phyloP scores from a whole-genome alignment of 306 rosid genomes.

The Betula pendula region DNA sequence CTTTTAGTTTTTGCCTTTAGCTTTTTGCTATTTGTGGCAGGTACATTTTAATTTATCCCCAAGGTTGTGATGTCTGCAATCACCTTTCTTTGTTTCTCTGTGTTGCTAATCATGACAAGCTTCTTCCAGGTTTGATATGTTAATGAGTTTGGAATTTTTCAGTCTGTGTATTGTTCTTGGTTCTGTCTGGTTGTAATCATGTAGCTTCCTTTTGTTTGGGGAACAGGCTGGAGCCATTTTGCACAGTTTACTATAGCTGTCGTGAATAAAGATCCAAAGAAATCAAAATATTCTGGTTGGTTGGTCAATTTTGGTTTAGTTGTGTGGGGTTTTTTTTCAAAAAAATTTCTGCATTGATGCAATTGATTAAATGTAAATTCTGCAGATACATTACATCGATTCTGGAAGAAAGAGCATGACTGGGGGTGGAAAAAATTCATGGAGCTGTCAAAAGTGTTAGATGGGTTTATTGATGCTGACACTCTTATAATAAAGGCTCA shows the following conservation, averaged over 20 bases:
- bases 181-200: conserved; percentile 19
- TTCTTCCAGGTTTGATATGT: conserved; percentile 80
- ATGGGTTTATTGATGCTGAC: conserved; percentile 95
- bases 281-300: conserved; percentile 95
- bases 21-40: conserved; percentile 47
- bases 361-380: conserved; percentile 29
- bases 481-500: conserved; percentile 95
- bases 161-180: conserved; percentile 21
- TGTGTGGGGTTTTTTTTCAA: conserved; percentile 20
- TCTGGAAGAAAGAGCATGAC: conserved; percentile 99
- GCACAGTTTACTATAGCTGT: conserved; percentile 97
- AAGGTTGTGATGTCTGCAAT: conserved; percentile 97
- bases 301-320: conserved; percentile 27
- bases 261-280: conserved; percentile 92
- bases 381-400: conserved; percentile 95
- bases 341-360: neutral
- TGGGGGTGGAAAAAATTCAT: conserved; percentile 99
- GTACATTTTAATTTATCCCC: conserved; percentile 97
- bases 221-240: conserved; percentile 95
- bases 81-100: conserved; percentile 97
- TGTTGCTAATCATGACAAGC: conserved; percentile 97
- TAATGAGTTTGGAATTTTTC: conserved; percentile 11
- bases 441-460: conserved; percentile 95
- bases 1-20: conserved; percentile 26
- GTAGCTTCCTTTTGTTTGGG: conserved; percentile 16